Evolutionary conservation across 805 yeast genomes (phyloP), one percentile per base, ranked within the genome.

Genomic region (Cyberlindnera euphorbiae): DNA sequence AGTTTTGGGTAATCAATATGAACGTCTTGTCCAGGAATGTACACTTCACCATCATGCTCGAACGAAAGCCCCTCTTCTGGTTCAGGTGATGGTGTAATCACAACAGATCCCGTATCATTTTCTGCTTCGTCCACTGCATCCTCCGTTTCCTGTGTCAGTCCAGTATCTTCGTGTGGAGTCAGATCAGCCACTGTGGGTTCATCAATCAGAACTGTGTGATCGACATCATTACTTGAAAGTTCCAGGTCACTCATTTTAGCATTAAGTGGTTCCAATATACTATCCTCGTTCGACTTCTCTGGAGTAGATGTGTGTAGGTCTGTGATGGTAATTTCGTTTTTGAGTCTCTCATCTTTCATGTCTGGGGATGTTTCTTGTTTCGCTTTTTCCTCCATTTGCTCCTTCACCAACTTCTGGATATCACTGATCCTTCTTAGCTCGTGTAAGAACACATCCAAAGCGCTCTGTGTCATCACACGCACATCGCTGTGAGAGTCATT

Each of bases 401-500:
- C 60, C 33, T 67, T 69, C 1, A 77, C 71, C 28, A 71, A 63
- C 30, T 66, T 60, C 53, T 79, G 81, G 25, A 90, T 76, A 44
- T 79, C 80, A 16, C 83, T 68, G n/a, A 89, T 75, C 27, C 85
- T 67, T 46, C 77, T 77, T 34, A 90, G 82, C 53, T 93, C 97
- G 46, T 79, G 82, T 22, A 93, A 64, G 41, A 93, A 74, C 4
- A 76, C 71, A 41, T 81, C 83, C 41, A 93, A 59, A 25, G 89
- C 74, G 30, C 82, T 79, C 41, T 82, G 85, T 0, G 97, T 88
- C 28, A 86, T 87, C 3, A 82, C 79, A 46, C 95, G 69, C 4
- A 93, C 95, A 58, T 90, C 97, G 36, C 80, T 77, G 43, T 87
- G 87, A 2, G 90, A 70, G 47, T 85, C 90, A 45, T 85, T 84